Evolutionary conservation across 441 rosid species (phyloP).

Genomic region (Brassica hybrid): DNA sequence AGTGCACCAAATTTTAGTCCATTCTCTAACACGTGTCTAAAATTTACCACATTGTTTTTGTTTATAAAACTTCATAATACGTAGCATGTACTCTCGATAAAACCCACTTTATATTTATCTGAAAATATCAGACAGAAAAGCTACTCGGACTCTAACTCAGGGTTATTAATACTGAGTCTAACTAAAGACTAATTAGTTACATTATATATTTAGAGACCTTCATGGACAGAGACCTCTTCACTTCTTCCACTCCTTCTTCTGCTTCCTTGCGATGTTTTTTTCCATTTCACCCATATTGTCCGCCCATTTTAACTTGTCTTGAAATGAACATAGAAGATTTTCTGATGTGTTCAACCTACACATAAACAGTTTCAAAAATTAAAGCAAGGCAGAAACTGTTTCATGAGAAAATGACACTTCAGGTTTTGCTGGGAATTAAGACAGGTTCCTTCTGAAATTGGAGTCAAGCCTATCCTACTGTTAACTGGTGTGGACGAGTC

Average conservation of each 20-base stretch:
- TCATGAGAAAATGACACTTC: constrained; percentile 1
- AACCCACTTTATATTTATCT: constrained; percentile 1
- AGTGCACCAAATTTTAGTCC: constrained; percentile 4
- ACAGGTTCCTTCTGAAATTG: no score
- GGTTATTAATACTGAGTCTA: not conserved
- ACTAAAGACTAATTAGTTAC: constrained; percentile 24
- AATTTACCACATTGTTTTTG: not conserved
- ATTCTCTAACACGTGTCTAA: not conserved
- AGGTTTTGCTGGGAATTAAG: no score
- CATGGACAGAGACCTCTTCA: constrained; percentile 79
- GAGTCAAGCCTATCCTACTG: no score
- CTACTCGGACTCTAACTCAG: constrained; percentile 13
- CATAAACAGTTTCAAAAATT: constrained; percentile 9
- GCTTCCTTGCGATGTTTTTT: constrained; percentile 83
- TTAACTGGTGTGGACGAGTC: no score
- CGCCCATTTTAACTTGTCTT: constrained; percentile 99
- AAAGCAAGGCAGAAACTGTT: not conserved
- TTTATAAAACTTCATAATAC: not conserved
- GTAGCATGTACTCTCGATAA: constrained; percentile 7
- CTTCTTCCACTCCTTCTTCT: constrained; percentile 83
- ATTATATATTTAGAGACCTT: constrained; percentile 64
- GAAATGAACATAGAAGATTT: constrained; percentile 79
- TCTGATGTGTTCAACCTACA: constrained; percentile 89
- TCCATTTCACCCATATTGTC: constrained; percentile 88
- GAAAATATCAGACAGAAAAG: constrained; percentile 4